Base-by-base conservation (phyloP, 2,329 filamentous ascomycete species). In the Periconia sp. region DNA sequence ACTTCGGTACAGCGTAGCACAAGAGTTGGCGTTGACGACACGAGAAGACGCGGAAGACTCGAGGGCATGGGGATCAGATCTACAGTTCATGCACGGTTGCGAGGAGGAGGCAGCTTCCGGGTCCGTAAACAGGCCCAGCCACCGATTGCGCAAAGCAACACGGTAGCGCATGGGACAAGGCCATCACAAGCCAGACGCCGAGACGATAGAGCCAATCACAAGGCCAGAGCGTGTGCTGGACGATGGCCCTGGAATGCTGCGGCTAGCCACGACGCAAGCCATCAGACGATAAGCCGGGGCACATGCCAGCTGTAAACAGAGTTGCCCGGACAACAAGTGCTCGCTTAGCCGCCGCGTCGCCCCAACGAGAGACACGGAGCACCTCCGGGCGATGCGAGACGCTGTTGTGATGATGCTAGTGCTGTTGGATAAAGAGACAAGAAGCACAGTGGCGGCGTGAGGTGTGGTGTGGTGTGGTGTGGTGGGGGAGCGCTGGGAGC, bases 71-170 rank as follows among this genome's bases (percentile, higher is more conserved):
- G n/a, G n/a, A n/a, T n/a, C 53, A 52, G 65, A 68, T 61, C 53
- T 43, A 43, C 52, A 51, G 63, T 66, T 66, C 61, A 65, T 57
- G 62, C 63, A 66, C 50, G 53, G 54, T 48, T 50, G 50, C 46
- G 44, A 43, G 47, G 43, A 50, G 54, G 44, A 58, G 59, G 61
- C 59, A 57, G 60, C 61, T 43, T 22, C 7, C 11, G 6, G 57
- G 61, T 56, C 61, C 46, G 54, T 66, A 63, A 68, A 68, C 61
- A 68, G 61, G 49, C 51, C 61, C 56, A 54, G 45, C 50, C 48
- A 50, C 40, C 46, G 45, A 49, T 60, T 56, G 53, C 60, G 55
- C 55, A 57, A 55, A 36, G 28, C 39, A 36, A 40, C 39, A 51
- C 42, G 11, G 18, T 46, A 41, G 45, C 53, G 43, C 40, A 22